Conservation (phyloP, 768 basidiomycete species). For the Neoboletus subvelutipes region DNA sequence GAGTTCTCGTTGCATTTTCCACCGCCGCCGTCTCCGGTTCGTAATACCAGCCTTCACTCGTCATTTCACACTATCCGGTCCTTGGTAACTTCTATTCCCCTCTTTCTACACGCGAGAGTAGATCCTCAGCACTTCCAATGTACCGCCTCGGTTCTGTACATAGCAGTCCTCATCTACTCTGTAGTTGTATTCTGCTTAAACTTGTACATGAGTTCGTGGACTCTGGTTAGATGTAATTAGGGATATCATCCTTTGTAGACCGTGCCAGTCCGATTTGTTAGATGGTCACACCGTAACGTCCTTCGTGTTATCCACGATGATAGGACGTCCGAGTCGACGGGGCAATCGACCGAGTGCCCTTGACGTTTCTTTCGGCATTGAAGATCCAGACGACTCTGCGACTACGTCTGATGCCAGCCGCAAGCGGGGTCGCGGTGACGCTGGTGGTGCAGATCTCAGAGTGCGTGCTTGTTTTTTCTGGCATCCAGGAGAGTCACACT, state of each 20-base stretch:
- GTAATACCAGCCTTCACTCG: constrained; percentile 16
- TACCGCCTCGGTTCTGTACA: constrained; percentile 11
- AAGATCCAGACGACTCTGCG: constrained; percentile 30
- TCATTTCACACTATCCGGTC: constrained; percentile 6
- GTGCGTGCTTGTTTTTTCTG: constrained; percentile 12
- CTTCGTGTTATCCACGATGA: neutral
- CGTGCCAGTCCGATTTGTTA: neutral
- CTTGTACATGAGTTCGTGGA: constrained; percentile 9
- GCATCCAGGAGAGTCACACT: neutral
- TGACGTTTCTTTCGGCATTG: constrained; percentile 52
- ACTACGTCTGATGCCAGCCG: constrained; percentile 28
- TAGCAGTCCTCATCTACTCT: constrained; percentile 4
- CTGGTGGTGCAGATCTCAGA: constrained; percentile 8
- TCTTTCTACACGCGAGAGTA: constrained; percentile 8
- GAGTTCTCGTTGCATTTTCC: constrained; percentile 6
- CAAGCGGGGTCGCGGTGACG: constrained; percentile 25
- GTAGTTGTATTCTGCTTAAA: constrained; percentile 17
- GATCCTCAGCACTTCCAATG: constrained; percentile 12
- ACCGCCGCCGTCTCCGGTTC: neutral
- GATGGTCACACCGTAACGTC: neutral
- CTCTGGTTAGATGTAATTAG: constrained; percentile 14
- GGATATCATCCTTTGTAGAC: neutral
- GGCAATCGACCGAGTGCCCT: constrained; percentile 51
- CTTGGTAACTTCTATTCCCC: constrained; percentile 10
- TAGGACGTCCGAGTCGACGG: constrained; percentile 17